Evolutionary conservation across 768 basidiomycete species (phyloP), one percentile per base, ranked within the genome.

Genomic region (Lactarius indigo): DNA sequence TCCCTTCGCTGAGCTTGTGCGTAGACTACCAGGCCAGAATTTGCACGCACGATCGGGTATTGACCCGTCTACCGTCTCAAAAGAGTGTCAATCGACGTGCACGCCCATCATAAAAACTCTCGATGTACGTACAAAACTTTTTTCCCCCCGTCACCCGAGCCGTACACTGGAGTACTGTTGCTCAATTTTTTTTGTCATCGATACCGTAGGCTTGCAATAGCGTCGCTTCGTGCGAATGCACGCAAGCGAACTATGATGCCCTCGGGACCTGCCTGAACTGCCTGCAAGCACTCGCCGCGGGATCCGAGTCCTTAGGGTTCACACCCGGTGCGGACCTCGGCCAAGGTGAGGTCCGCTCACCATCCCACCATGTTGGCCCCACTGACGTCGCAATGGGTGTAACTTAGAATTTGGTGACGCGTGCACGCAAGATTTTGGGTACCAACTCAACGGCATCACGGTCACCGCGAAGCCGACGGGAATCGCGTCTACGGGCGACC

Each of bases 401-500:
- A 6, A 18, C 23, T 23, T 28, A 65, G 64, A 1, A 13, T 65
- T 65, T 33, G 0, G 1, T 41, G 6, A 1, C 13, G 5, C 2
- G 23, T 65, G 59, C 20, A 26, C 7, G 0, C 20, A 0, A n/a
- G n/a, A n/a, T n/a, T 47, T 30, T 6, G 42, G 13, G 8, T 4
- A 39, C 44, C 0, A 1, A 20, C 64, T 65, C 17, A 65, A 65
- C 28, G 3, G 2, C 1, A n/a, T 57, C 10, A 1, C 7, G 2
- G 1, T 66, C 15, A 66, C 60, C 18, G 60, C 35, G 15, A 57
- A 35, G 8, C 60, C 60, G 35, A 66, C 65, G 2, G 65, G 55
- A 6, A 37, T 18, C 28, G 5, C 41, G 5, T 50, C 60, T 13
- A 57, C 60, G 28, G 55, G 42, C n/a, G 56, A 66, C 35, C 60